Base-by-base conservation (phyloP, 768 basidiomycete genomes). In the Xanthoconium stramineum region DNA sequence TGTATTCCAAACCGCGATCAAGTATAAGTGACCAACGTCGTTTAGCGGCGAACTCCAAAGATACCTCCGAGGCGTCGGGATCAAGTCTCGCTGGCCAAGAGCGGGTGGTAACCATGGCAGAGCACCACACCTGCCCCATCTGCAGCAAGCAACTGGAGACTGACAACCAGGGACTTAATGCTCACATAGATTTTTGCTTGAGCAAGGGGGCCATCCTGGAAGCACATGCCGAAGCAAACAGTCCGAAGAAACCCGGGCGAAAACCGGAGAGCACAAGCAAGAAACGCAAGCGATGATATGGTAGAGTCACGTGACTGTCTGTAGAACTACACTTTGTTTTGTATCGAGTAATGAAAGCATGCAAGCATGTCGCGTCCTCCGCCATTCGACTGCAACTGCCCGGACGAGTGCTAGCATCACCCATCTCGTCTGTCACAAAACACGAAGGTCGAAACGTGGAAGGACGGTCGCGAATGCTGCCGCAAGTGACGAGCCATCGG, bases 151-250 rank as follows among this genome's bases (percentile, higher is more conserved):
- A 72, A 13, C 68, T 93, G 52, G 74, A 79, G 57, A 83, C 80
- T 1, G 85, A 92, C 68, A 97, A 97, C 66, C 76, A 80, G 47
- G 85, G 81, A 6, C 72, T 97, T 35, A 96, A 97, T 66, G 77
- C 82, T n/a, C 94, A 97, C 64, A 79, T 97, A 43, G 94, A 97
- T 70, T 89, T 86, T 64, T 97, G 94, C 65, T 70, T 97, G 49
- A 94, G 90, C 67, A 82, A 83, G 55, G 82, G 80, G 24, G 88
- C 84, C 3, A 94, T 96, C 58, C 73, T 80, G 56, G 81, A 89
- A 63, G 89, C 89, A 0, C 88, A 89, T 53, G 65, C 61, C 0
- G 64, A 67, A 51, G 66, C 66, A 6, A 59, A 49, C 40, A 66
- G 62, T 50, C 61, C 63, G 11, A 61, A 43, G 56, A 65, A 68